Percentiles rank a stretch among this genome's conserved stretches.
phyloP scores from a whole-genome alignment of 208 protist species.

The Acanthamoeba sp. region DNA sequence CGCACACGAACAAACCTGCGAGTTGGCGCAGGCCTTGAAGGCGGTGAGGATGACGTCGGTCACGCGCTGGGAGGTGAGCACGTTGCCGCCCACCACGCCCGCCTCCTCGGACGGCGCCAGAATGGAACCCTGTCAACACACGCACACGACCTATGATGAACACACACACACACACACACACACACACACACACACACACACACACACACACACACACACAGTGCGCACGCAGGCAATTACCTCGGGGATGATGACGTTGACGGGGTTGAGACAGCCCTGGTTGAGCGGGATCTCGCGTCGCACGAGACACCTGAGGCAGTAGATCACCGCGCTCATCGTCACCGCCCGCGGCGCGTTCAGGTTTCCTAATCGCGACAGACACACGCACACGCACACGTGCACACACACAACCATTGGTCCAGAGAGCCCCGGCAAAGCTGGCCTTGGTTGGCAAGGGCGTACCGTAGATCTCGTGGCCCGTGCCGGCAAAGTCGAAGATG shows the following conservation, averaged over 20 bases:
- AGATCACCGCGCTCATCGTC: constrained; percentile 95
- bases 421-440: too few species aligned
- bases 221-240: background rate
- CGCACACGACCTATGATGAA: background rate
- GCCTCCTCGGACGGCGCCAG: constrained; percentile 91
- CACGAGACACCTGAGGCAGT: constrained; percentile 96
- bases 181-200: background rate
- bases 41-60: constrained; percentile 96
- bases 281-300: constrained; percentile 95
- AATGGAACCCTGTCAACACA: constrained; percentile 88
- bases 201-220: too few species aligned
- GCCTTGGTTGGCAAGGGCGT: too few species aligned
- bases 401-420: background rate
- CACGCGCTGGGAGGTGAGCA: constrained; percentile 95
- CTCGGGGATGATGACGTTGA: constrained; percentile 89
- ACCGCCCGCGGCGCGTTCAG: constrained; percentile 94
- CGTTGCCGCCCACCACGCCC: constrained; percentile 97
- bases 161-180: too few species aligned
- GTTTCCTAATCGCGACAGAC: constrained; percentile 86
- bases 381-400: background rate
- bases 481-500: constrained; percentile 95
- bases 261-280: constrained; percentile 94
- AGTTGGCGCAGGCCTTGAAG: constrained; percentile 92
- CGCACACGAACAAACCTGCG: constrained; percentile 86
- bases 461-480: constrained; percentile 91